These are phyloP conservation scores for Karstenula rhodostoma DNA, from an alignment of 2,329 filamentous ascomycete genomes.

Conservation along the genomic window DNA sequence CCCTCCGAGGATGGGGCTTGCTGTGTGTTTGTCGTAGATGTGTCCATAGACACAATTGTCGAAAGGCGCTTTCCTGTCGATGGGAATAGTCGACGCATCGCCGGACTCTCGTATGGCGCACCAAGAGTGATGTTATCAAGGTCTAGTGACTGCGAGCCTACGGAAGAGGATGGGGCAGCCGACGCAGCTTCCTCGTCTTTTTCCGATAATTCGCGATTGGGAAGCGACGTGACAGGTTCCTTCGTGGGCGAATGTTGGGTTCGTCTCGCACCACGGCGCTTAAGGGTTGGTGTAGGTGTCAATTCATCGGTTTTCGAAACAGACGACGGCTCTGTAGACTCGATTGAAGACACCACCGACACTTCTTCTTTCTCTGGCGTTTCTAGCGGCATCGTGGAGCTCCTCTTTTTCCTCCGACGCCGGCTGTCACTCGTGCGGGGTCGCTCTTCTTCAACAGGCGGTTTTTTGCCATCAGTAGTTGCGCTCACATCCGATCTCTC, in stretches of 20 bases:
- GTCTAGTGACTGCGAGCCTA: slow-evolving; percentile 43
- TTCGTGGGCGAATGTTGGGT: slow-evolving; percentile 54
- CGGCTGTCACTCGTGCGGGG: slow-evolving; percentile 37
- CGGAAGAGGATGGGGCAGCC: slow-evolving; percentile 46
- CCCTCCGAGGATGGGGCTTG: slow-evolving; percentile 38
- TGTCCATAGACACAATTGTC: slow-evolving; percentile 66
- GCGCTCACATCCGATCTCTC: slow-evolving; percentile 39
- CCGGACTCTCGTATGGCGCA: slow-evolving; percentile 47
- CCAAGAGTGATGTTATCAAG: slow-evolving; percentile 41
- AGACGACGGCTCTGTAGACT: slow-evolving; percentile 25
- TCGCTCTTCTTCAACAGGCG: slow-evolving; percentile 25
- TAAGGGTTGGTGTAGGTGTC: slow-evolving; percentile 45
- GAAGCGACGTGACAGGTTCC: slow-evolving; percentile 43
- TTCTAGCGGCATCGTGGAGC: slow-evolving; percentile 37
- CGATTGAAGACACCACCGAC: slow-evolving; percentile 29
- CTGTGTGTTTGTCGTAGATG: slow-evolving; percentile 51
- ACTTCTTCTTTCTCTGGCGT: slow-evolving; percentile 33
- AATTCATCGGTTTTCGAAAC: slow-evolving; percentile 28
- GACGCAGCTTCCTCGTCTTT: slow-evolving; percentile 39
- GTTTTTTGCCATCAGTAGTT: slow-evolving; percentile 33
- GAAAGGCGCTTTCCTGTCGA: slow-evolving; percentile 64
- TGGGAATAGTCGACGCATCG: slow-evolving; percentile 58
- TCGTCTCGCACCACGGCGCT: slow-evolving; percentile 49
- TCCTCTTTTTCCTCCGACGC: slow-evolving; percentile 38
- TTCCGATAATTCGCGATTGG: slow-evolving; percentile 29